Evolutionary conservation across 176 grass and related monocot genomes (phyloP), one percentile per base, ranked within the genome.

Genomic region (Hsuehochloa calcarea): DNA sequence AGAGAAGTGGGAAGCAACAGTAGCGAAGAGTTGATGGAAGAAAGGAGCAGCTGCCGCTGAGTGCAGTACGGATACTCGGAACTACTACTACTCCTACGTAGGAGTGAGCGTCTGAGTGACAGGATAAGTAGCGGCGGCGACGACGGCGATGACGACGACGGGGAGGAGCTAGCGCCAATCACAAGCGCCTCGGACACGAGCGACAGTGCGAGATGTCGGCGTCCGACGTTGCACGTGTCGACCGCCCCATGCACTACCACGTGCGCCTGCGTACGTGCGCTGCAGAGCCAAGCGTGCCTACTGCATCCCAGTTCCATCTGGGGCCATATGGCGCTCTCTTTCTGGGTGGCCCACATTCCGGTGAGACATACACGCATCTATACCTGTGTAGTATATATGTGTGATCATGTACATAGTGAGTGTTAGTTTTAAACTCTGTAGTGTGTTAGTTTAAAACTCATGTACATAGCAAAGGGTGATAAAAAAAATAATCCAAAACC

Each of bases 151-250:
- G 0, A 26, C 37, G 5, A 10, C 39, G 17, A 12, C 49, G 46
- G 13, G 16, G 44, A 43, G n/a, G n/a, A n/a, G n/a, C n/a, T n/a
- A n/a, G 79, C 22, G 63, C 26, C 80, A 35, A 29, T 34, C 52
- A 82, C 67, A 72, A 35, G 27, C 51, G 10, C 60, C 17, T 66
- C 47, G 78, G 85, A 61, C 62, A 81, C 25, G 26, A 37, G 70
- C 79, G 50, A 68, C 86, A 61, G 71, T 68, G 62, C 25, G 79
- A 74, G 37, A 60, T 82, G 85, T 60, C 62, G 49, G 78, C 61
- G 85, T 82, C 78, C 85, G 25, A 47, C 68, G 78, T 69, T 69
- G 86, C 86, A 82, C 79, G 86, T 82, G 86, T 88, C 63, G 50
- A 49, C 71, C 39, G 27, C 62, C 12, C 26, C 85, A 40, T 69